phyloP scores from a whole-genome alignment of 768 basidiomycete genomes.

The Naematelia encephala region DNA sequence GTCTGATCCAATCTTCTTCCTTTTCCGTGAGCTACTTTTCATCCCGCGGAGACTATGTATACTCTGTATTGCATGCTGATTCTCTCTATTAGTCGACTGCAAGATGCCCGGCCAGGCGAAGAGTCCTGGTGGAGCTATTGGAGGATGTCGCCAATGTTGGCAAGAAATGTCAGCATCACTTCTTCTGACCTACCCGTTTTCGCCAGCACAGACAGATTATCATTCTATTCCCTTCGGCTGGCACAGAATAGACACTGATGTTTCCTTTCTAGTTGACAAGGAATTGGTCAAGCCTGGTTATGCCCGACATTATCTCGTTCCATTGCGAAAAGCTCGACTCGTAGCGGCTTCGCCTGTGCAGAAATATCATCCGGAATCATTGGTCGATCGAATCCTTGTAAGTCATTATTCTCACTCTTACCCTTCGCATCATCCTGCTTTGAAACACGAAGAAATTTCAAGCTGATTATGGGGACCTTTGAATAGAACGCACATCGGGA shows the following conservation, averaged over 20 bases:
- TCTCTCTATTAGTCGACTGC: conserved; percentile 14
- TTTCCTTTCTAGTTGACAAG: conserved; percentile 22
- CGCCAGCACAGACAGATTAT: neutral
- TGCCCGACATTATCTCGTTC: conserved; percentile 36
- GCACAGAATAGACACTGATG: neutral
- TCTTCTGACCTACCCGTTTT: no score
- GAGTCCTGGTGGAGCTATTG: conserved; percentile 32
- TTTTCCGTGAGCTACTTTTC: neutral
- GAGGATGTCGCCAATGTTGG: conserved; percentile 35
- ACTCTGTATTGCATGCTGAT: neutral
- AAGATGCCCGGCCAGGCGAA: conserved; percentile 9
- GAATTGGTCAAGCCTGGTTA: conserved; percentile 32
- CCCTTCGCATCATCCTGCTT: neutral
- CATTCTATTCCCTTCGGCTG: no score
- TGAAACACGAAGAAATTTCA: no score
- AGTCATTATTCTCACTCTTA: neutral
- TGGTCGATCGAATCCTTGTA: neutral
- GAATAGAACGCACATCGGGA: no score
- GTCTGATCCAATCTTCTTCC: neutral
- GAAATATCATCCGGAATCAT: conserved; percentile 9
- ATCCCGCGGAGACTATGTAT: neutral
- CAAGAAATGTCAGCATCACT: conserved; percentile 16
- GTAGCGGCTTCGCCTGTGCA: conserved; percentile 24
- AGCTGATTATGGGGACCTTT: no score
- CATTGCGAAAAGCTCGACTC: conserved; percentile 25